Conservation (phyloP, 1,284 basidiomycete genomes). For the Trametes versicolor region DNA sequence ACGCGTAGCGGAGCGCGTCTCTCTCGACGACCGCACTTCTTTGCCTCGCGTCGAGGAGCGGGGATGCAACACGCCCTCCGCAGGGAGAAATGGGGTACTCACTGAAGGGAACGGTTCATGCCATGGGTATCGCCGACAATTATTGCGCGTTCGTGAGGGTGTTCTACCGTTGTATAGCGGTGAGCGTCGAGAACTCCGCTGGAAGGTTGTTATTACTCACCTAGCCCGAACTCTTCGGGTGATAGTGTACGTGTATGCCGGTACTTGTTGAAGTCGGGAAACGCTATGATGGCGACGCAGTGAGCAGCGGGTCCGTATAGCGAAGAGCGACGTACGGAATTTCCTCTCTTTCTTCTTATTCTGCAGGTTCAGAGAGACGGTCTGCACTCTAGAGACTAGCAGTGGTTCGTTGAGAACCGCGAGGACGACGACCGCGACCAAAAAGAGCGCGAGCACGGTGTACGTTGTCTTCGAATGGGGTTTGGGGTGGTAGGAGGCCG, state of each 20-base stretch:
- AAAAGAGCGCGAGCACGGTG: conserved; percentile 50
- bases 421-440: conserved; percentile 52
- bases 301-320: background rate
- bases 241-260: conserved; percentile 52
- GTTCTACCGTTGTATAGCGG: conserved; percentile 48
- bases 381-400: conserved; percentile 27
- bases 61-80: conserved; percentile 14
- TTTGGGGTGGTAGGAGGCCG: conserved; percentile 13
- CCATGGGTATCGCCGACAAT: conserved; percentile 90
- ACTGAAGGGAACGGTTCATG: conserved; percentile 76
- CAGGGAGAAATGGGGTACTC: conserved; percentile 41
- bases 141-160: conserved; percentile 66
- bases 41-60: conserved; percentile 5
- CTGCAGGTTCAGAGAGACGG: conserved; percentile 23
- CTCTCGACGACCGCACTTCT: background rate
- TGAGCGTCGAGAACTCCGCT: background rate
- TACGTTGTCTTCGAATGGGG: conserved; percentile 23
- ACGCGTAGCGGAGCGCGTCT: conserved; percentile 13
- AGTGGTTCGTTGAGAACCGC: conserved; percentile 42
- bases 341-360: conserved; percentile 29
- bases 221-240: conserved; percentile 58
- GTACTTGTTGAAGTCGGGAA: conserved; percentile 69
- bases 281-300: conserved; percentile 37
- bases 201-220: conserved; percentile 46
- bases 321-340: conserved; percentile 27